phyloP scores from a whole-genome alignment of 352 stramenopile genomes.

The Blastocystis sp. region DNA sequence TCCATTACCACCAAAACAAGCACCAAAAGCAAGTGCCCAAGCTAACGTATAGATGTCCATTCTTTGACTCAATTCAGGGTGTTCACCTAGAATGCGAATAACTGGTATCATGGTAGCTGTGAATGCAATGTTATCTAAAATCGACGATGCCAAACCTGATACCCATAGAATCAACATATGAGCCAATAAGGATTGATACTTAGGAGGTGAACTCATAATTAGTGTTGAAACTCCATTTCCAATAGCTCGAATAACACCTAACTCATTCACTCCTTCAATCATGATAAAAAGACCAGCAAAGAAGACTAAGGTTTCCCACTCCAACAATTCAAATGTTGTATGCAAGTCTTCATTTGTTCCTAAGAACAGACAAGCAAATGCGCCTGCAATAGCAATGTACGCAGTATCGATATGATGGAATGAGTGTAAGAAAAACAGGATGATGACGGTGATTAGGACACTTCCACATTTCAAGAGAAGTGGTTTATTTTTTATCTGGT shows the following conservation, averaged over 20 bases:
- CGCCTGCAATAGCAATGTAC: slow-evolving; percentile 68
- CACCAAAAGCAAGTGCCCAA: slow-evolving; percentile 68
- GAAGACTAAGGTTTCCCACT: slow-evolving; percentile 70
- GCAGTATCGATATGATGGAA: slow-evolving; percentile 70
- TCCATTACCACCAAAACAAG: slow-evolving; percentile 69
- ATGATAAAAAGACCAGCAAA: slow-evolving; percentile 70
- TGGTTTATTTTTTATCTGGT: slow-evolving; percentile 64
- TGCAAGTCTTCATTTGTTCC: slow-evolving; percentile 69
- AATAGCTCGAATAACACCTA: slow-evolving; percentile 67
- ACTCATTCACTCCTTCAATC: slow-evolving; percentile 68
- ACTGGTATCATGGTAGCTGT: slow-evolving; percentile 71
- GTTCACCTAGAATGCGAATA: slow-evolving; percentile 66
- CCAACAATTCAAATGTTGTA: slow-evolving; percentile 67
- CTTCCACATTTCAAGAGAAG: slow-evolving; percentile 64
- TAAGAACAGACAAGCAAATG: slow-evolving; percentile 68
- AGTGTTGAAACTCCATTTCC: slow-evolving; percentile 65
- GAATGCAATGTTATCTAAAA: slow-evolving; percentile 67
- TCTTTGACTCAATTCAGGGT: slow-evolving; percentile 64
- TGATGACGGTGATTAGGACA: slow-evolving; percentile 66
- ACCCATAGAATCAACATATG: slow-evolving; percentile 68
- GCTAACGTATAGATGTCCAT: slow-evolving; percentile 67
- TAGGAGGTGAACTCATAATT: slow-evolving; percentile 65
- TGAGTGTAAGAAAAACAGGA: slow-evolving; percentile 70
- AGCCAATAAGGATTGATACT: slow-evolving; percentile 33
- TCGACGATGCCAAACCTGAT: slow-evolving; percentile 65